Base-by-base conservation (phyloP, 1,139 yeast species). In the Sugiyamaella paludigena region DNA sequence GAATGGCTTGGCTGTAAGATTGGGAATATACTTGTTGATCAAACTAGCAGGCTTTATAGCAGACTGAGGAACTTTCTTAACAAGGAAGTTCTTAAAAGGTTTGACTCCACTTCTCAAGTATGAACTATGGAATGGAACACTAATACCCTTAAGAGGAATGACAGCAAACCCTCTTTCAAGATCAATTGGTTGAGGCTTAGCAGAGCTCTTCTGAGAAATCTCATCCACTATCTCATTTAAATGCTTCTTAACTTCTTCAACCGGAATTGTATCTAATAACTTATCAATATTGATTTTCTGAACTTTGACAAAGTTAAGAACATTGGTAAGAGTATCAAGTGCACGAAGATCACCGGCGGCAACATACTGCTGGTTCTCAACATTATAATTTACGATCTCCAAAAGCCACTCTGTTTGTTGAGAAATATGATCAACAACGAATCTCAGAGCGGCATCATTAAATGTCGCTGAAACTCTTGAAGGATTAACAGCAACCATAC, bases 401-500 rank as follows among this genome's bases (percentile, higher is more conserved):
- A 89, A 78, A 71, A 92, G 80, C 98, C 98, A 92, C 48, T 80
- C 80, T 50, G 98, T 91, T 72, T 81, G 84, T 58, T 74, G 72
- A 52, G 87, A 79, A 58, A 91, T 89, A 70, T 87, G 89, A 51
- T 87, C 95, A 60, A 94, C 96, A 57, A 94, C 98, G 70, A 87
- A 91, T 70, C 95, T 82, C 68, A 92, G 78, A 37, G 98, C 98
- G 56, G 94, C 85, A 70, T 92, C 98, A 63, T 82, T 79, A 75
- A 92, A 92, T 10, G 96, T 86, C 51, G 87, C 74, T 53, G 87
- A 82, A 55, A 92, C 86, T 74, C 98, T 84, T 52, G 95, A 80
- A 65, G 99, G 99, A 75, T 94, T 92, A 53, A 92, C 92, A 46
- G 99, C 98, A 76, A 89, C 82, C 99, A 92, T 92, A 77, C 98